Conservation (phyloP, 306 rosid species). For the Quercus aquifolioides region DNA sequence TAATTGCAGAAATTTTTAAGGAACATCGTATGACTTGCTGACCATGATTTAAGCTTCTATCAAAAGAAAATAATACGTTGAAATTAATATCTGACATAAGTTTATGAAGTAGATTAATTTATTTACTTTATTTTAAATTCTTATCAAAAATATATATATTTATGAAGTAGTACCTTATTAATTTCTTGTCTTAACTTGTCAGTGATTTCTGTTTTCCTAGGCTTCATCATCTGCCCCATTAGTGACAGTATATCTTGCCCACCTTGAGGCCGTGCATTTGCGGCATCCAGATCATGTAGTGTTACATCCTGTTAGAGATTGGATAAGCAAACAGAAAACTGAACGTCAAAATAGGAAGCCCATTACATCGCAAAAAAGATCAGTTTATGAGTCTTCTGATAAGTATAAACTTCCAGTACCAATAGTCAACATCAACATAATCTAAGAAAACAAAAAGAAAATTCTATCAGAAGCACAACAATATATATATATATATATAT, state of each 20-base stretch:
- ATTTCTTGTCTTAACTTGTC: conserved; percentile 90
- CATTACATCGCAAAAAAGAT: not conserved
- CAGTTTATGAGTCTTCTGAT: not conserved
- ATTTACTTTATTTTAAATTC: too few relatives aligned
- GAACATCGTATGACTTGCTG: not conserved
- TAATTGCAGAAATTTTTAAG: not conserved
- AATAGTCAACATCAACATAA: not conserved
- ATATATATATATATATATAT: too few relatives aligned
- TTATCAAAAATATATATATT: too few relatives aligned
- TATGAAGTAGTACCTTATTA: conserved; percentile 51
- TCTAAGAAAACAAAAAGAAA: not conserved
- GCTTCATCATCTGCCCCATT: conserved; percentile 99
- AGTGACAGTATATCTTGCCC: conserved; percentile 95
- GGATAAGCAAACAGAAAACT: not conserved
- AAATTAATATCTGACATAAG: not conserved
- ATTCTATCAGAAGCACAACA: not conserved
- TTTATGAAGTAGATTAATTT: not conserved
- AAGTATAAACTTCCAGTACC: conserved; percentile 1
- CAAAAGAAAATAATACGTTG: conserved; percentile 3
- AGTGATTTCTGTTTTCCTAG: conserved; percentile 91
- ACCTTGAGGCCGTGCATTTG: conserved; percentile 93
- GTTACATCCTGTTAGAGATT: conserved; percentile 69
- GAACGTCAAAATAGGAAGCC: conserved; percentile 9
- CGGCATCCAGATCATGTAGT: conserved; percentile 85
- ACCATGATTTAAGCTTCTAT: not conserved